Conservation (phyloP, 2,329 filamentous ascomycete genomes). For the Diaporthe batatas region DNA sequence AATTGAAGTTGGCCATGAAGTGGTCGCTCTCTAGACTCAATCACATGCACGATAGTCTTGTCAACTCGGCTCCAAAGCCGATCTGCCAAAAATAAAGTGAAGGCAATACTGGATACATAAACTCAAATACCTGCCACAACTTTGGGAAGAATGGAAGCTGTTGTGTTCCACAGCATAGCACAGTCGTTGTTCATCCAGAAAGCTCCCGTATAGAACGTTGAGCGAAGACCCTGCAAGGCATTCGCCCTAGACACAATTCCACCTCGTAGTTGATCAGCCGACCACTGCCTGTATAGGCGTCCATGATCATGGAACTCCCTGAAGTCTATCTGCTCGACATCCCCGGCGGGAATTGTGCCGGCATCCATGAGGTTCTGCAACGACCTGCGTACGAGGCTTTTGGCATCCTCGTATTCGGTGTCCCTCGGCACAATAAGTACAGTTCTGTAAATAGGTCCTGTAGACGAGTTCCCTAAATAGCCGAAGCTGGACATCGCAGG, state of each 20-base stretch:
- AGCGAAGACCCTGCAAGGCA: slow-evolving; percentile 22
- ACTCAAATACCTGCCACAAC: background rate
- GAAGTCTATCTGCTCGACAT: background rate
- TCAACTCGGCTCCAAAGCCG: no score
- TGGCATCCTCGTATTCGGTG: background rate
- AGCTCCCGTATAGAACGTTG: slow-evolving; percentile 8
- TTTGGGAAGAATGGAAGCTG: background rate
- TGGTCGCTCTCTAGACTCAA: no score
- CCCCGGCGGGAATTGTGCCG: background rate
- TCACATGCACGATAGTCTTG: no score
- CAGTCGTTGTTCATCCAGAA: slow-evolving; percentile 22
- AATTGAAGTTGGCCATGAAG: no score
- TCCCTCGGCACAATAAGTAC: slow-evolving; percentile 9
- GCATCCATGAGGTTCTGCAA: slow-evolving; percentile 23
- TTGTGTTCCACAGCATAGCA: slow-evolving; percentile 19
- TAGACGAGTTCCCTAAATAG: background rate
- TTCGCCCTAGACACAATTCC: background rate
- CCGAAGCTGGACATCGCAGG: background rate
- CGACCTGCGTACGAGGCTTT: background rate
- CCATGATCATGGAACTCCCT: slow-evolving; percentile 9
- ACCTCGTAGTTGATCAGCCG: slow-evolving; percentile 1
- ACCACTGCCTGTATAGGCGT: background rate
- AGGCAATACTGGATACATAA: background rate
- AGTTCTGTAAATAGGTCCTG: background rate
- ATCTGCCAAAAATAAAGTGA: background rate